Conservation (phyloP, 768 basidiomycete species). For the Russula virescens region DNA sequence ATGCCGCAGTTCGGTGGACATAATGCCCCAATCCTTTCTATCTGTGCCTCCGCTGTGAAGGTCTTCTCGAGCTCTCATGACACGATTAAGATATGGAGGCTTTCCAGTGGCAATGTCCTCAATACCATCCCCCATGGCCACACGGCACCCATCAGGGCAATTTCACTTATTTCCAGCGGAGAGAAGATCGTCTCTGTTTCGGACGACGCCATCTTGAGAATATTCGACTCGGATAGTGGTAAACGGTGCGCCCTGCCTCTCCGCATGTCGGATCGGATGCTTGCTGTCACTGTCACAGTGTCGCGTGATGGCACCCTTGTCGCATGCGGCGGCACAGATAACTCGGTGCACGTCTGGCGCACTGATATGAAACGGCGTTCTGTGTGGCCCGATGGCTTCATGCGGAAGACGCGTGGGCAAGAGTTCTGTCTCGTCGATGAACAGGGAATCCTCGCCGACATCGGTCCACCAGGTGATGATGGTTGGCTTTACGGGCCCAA, state of each 20-base stretch:
- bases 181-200: slow-evolving; percentile 8
- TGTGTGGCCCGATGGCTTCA: slow-evolving; percentile 10
- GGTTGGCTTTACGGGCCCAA: slow-evolving; percentile 14
- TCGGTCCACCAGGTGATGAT: not conserved
- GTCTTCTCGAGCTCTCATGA: slow-evolving; percentile 16
- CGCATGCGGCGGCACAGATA: slow-evolving; percentile 3
- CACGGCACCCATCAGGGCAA: slow-evolving; percentile 7
- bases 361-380: not conserved
- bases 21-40: not conserved
- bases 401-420: not conserved
- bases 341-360: slow-evolving; percentile 3
- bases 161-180: slow-evolving; percentile 1
- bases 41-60: not conserved
- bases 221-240: slow-evolving; percentile 10
- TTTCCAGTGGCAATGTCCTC: not conserved
- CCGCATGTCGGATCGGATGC: not conserved
- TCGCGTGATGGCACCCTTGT: slow-evolving; percentile 11
- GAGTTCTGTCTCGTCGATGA: slow-evolving; percentile 15
- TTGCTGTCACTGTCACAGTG: not conserved
- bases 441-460: slow-evolving; percentile 6
- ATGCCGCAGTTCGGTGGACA: not conserved
- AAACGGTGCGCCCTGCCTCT: slow-evolving; percentile 6
- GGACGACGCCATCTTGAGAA: slow-evolving; percentile 11
- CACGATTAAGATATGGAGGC: slow-evolving; percentile 16
- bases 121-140: slow-evolving; percentile 30